Conservation (phyloP, 2,329 filamentous ascomycete genomes). For the Exophiala mesophila region DNA sequence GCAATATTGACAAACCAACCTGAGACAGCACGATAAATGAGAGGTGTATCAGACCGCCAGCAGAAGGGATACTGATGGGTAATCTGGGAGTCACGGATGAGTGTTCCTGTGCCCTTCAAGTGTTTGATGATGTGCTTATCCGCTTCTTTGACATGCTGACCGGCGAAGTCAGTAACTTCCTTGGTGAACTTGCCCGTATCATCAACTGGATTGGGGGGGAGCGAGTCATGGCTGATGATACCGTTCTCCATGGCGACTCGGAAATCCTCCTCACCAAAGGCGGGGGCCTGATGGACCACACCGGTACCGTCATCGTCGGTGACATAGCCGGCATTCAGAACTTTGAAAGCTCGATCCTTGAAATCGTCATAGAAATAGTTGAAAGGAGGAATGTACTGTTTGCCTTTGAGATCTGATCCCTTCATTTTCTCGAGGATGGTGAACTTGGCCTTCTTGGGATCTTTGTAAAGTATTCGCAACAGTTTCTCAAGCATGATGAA, state of each 20-base stretch:
- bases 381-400: constrained; percentile 78
- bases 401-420: constrained; percentile 74
- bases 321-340: constrained; percentile 75
- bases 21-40: constrained; percentile 84
- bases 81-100: constrained; percentile 74
- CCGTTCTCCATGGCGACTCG: constrained; percentile 67
- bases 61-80: constrained; percentile 85
- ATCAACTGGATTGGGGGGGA: constrained; percentile 77
- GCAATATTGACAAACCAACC: constrained; percentile 87
- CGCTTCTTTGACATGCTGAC: constrained; percentile 79
- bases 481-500: constrained; percentile 76
- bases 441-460: constrained; percentile 87
- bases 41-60: constrained; percentile 77
- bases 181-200: constrained; percentile 72
- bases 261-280: constrained; percentile 90
- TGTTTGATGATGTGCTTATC: constrained; percentile 86
- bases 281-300: constrained; percentile 81
- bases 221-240: constrained; percentile 65
- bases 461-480: constrained; percentile 74
- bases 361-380: constrained; percentile 79
- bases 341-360: constrained; percentile 70
- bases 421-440: constrained; percentile 68
- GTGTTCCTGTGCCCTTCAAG: constrained; percentile 65
- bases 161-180: constrained; percentile 69
- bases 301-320: constrained; percentile 80